Conservation (phyloP, 1,139 yeast species). For the Lipomyces yarrowii region DNA sequence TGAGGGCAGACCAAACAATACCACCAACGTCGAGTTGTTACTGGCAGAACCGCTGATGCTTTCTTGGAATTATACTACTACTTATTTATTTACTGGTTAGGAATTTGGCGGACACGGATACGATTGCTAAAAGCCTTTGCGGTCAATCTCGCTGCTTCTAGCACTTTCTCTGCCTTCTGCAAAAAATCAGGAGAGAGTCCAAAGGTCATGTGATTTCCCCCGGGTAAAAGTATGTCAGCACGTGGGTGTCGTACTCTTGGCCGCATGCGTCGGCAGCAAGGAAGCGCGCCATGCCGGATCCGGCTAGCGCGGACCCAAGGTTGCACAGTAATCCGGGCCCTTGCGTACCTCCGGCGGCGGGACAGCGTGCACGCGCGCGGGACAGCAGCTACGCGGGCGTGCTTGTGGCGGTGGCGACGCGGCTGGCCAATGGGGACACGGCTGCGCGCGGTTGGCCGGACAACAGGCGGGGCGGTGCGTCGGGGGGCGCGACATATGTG, state of each 20-base stretch:
- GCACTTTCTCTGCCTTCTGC: too few relatives aligned
- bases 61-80: too few relatives aligned
- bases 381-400: not conserved
- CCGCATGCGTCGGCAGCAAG: too few relatives aligned
- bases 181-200: too few relatives aligned
- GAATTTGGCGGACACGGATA: too few relatives aligned
- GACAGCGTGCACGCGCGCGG: not conserved
- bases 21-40: too few relatives aligned
- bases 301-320: not conserved
- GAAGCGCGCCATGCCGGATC: not conserved
- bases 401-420: conserved; percentile 1
- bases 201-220: too few relatives aligned
- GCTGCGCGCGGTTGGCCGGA: not conserved
- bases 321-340: not conserved
- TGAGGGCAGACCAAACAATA: too few relatives aligned
- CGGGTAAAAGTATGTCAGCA: not conserved
- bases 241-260: not conserved
- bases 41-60: too few relatives aligned
- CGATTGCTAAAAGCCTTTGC: too few relatives aligned
- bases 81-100: too few relatives aligned
- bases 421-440: conserved; percentile 30
- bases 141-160: too few relatives aligned
- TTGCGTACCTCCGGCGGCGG: not conserved
- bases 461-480: not conserved
- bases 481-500: not conserved